Evolutionary conservation across 805 yeast species (phyloP).

Genomic region (Blastobotrys mokoenaii): DNA sequence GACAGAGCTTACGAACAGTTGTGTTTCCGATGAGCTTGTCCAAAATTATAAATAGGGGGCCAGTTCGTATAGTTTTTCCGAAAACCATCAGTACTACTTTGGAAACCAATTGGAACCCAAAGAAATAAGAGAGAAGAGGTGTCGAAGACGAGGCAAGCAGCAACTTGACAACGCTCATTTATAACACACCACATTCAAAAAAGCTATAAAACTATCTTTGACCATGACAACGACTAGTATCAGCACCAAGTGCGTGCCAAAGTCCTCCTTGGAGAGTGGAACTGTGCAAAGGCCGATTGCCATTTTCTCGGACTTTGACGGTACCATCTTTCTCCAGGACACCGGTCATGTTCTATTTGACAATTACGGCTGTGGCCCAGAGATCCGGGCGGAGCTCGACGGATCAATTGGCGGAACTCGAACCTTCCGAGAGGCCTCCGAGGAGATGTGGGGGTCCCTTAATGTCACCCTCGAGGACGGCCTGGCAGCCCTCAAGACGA

Average conservation of each 20-base stretch:
- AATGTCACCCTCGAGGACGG: slow-evolving; percentile 33
- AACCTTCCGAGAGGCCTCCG: slow-evolving; percentile 35
- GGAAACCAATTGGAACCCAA: too few relatives aligned
- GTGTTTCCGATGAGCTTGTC: too few relatives aligned
- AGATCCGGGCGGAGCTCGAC: slow-evolving; percentile 31
- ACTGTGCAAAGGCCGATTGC: neutral
- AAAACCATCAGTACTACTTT: too few relatives aligned
- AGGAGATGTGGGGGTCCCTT: slow-evolving; percentile 36
- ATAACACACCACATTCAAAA: neutral
- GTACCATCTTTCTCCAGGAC: slow-evolving; percentile 38
- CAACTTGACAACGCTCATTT: neutral
- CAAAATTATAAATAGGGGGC: too few relatives aligned
- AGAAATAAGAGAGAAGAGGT: neutral
- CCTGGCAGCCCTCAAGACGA: slow-evolving; percentile 27
- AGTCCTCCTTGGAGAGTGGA: neutral
- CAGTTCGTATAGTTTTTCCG: too few relatives aligned
- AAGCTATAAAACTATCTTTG: neutral
- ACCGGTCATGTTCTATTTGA: slow-evolving; percentile 39
- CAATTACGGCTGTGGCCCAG: slow-evolving; percentile 34
- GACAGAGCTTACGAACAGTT: too few relatives aligned
- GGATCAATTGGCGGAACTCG: slow-evolving; percentile 29
- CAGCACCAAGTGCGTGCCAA: neutral
- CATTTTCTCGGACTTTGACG: slow-evolving; percentile 33
- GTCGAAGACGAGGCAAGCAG: neutral
- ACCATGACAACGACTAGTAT: too few relatives aligned